Conservation (phyloP, 2,329 filamentous ascomycete species). For the Eutypa lata region DNA sequence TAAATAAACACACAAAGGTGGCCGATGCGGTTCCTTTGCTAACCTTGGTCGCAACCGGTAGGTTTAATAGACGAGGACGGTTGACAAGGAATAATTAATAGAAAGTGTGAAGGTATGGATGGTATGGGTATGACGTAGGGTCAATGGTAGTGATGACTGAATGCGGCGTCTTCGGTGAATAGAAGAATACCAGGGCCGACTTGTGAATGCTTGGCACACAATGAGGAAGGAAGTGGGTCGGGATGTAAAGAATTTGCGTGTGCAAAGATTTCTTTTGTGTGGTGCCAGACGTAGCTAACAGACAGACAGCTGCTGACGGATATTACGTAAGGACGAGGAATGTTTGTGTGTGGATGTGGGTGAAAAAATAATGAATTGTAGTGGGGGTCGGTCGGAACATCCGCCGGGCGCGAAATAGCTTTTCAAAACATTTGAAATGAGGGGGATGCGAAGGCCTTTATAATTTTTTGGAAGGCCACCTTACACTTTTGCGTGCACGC, state of each 20-base stretch:
- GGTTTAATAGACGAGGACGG: conserved; percentile 4
- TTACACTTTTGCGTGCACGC: conserved; percentile 22
- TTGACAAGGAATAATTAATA: conserved; percentile 1
- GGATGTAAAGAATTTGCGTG: not conserved
- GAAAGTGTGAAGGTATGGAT: not conserved
- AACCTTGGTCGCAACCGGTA: conserved; percentile 14
- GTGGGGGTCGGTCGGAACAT: conserved; percentile 55
- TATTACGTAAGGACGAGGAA: conserved; percentile 25
- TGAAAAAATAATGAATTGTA: conserved; percentile 19
- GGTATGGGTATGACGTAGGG: not conserved
- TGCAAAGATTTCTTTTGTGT: not conserved
- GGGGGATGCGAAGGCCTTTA: conserved; percentile 53
- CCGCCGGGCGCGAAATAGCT: conserved; percentile 41
- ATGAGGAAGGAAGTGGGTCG: not conserved
- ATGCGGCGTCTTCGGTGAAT: not conserved
- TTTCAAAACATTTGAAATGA: conserved; percentile 47
- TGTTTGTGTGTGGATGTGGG: too few species aligned
- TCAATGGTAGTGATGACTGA: not conserved
- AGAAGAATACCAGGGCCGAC: not conserved
- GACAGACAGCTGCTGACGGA: conserved; percentile 6
- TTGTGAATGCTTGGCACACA: not conserved
- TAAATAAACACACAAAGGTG: conserved; percentile 1
- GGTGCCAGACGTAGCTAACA: not conserved
- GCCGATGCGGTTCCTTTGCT: conserved; percentile 5
- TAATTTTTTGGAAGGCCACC: conserved; percentile 44